Conservation (phyloP, 495 filamentous ascomycete species). For the Usnea hakonensis region DNA sequence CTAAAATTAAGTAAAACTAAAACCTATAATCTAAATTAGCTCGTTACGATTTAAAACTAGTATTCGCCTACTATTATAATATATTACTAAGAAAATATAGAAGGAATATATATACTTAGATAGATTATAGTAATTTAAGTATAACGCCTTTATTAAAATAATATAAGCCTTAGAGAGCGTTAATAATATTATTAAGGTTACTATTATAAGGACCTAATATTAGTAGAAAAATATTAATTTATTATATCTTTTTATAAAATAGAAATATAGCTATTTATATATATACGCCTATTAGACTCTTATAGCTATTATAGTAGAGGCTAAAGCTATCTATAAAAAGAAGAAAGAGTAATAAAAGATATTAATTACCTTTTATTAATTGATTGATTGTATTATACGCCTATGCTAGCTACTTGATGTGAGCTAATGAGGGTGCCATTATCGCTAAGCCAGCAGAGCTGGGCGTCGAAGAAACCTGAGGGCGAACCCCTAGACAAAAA, state of each 20-base stretch:
- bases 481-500: too few relatives aligned
- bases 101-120: background rate
- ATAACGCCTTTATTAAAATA: background rate
- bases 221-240: background rate
- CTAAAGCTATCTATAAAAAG: background rate
- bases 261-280: background rate
- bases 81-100: background rate
- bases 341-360: background rate
- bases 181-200: background rate
- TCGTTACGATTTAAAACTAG: background rate
- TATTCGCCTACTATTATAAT: background rate
- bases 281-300: background rate
- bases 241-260: background rate
- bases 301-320: background rate
- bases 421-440: too few relatives aligned
- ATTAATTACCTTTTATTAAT: background rate
- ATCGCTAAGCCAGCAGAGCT: too few relatives aligned
- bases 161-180: background rate
- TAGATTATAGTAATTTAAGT: background rate
- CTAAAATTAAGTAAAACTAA: background rate
- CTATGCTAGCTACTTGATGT: too few relatives aligned
- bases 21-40: background rate
- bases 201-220: background rate
- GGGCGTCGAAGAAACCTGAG: too few relatives aligned
- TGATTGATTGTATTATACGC: too few relatives aligned